Evolutionary conservation across 768 basidiomycete genomes (phyloP).

Genomic region (Xerocomellus intermedius): DNA sequence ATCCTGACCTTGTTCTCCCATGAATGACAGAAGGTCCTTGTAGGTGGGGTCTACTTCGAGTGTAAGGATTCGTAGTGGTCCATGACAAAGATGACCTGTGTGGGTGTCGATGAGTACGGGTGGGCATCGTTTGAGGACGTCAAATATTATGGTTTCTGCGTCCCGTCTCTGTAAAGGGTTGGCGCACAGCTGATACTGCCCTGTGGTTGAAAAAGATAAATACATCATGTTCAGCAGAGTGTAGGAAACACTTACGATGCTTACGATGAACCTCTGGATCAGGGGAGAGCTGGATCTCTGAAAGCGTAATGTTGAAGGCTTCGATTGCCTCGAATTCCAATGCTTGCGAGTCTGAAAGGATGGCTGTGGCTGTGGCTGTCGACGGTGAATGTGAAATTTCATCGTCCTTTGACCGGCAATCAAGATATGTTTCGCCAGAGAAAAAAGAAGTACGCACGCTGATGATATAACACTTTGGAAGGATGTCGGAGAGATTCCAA

Average conservation of each 20-base stretch:
- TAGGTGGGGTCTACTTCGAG: constrained; percentile 2
- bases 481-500: background rate
- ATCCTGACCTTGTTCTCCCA: background rate
- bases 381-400: background rate
- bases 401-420: background rate
- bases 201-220: background rate
- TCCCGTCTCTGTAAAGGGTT: background rate
- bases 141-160: background rate
- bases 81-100: constrained; percentile 2
- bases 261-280: constrained; percentile 4
- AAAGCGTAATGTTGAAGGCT: background rate
- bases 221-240: background rate
- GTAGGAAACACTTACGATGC: background rate
- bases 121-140: background rate
- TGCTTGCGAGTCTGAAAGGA: background rate
- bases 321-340: background rate
- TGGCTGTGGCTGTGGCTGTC: background rate
- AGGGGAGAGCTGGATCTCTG: background rate
- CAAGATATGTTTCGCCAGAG: background rate
- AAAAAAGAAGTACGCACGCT: background rate
- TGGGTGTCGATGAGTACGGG: constrained; percentile 5
- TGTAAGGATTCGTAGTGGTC: constrained; percentile 1
- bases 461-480: background rate
- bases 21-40: background rate
- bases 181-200: background rate